Conservation (phyloP, 331 rosid genomes). For the Acacia pycnantha region DNA sequence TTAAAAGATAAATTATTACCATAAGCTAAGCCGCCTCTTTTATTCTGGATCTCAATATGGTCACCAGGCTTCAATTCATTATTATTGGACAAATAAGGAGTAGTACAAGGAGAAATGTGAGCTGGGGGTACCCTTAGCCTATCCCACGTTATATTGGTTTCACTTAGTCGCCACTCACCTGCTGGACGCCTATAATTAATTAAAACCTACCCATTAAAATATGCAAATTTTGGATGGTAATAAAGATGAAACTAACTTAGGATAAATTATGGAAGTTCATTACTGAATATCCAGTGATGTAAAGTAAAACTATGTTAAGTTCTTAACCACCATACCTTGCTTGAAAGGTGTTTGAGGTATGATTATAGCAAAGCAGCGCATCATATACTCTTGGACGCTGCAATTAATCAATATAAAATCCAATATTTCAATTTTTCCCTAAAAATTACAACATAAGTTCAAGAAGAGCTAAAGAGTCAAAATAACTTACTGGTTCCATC, state of each 20-base stretch:
- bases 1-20: constrained; percentile 1
- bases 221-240: neutral
- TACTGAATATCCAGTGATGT: neutral
- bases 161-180: constrained; percentile 39
- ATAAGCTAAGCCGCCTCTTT: neutral
- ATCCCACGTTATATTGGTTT: constrained; percentile 52
- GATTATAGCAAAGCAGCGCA: constrained; percentile 59
- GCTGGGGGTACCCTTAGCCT: constrained; percentile 47
- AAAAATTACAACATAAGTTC: neutral
- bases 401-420: constrained; percentile 5
- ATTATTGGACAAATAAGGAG: constrained; percentile 44
- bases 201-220: neutral
- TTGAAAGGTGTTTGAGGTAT: constrained; percentile 42
- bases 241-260: neutral
- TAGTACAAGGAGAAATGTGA: constrained; percentile 39
- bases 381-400: constrained; percentile 52
- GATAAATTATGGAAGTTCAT: neutral
- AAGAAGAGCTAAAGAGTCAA: neutral
- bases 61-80: constrained; percentile 55
- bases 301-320: neutral
- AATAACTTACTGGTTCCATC: constrained; percentile 34
- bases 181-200: constrained; percentile 35
- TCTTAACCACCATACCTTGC: constrained; percentile 46
- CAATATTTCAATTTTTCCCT: neutral
- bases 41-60: constrained; percentile 36